These are phyloP conservation scores for Colletotrichum cuscutae DNA, from an alignment of 2,329 filamentous ascomycete genomes.

Conservation along the genomic window DNA sequence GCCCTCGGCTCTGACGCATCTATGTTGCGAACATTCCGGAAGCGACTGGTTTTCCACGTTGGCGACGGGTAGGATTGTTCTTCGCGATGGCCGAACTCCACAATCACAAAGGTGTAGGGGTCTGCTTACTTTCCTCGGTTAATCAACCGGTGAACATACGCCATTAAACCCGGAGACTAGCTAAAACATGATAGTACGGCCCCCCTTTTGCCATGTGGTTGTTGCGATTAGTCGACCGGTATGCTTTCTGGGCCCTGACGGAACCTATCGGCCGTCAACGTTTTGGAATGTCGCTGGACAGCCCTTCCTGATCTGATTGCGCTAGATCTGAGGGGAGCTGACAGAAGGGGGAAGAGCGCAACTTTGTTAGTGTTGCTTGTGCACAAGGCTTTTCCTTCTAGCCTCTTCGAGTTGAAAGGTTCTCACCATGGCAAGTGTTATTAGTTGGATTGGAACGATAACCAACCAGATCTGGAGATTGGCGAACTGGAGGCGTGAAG, in stretches of 20 bases:
- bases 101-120: neutral
- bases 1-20: neutral
- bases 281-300: neutral
- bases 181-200: neutral
- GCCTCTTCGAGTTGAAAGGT: neutral
- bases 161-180: neutral
- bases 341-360: neutral
- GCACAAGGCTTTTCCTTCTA: neutral
- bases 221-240: neutral
- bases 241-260: neutral
- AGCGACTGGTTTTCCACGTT: neutral
- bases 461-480: neutral
- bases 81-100: neutral
- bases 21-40: neutral
- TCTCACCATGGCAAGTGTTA: neutral
- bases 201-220: constrained; percentile 11
- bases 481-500: neutral
- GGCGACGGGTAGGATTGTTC: neutral
- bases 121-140: neutral
- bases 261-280: neutral
- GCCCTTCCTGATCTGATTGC: neutral
- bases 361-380: neutral
- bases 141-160: neutral
- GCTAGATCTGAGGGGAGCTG: neutral
- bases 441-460: neutral